phyloP scores from a whole-genome alignment of 2,329 filamentous ascomycete species.

The Colletotrichum graminicola region DNA sequence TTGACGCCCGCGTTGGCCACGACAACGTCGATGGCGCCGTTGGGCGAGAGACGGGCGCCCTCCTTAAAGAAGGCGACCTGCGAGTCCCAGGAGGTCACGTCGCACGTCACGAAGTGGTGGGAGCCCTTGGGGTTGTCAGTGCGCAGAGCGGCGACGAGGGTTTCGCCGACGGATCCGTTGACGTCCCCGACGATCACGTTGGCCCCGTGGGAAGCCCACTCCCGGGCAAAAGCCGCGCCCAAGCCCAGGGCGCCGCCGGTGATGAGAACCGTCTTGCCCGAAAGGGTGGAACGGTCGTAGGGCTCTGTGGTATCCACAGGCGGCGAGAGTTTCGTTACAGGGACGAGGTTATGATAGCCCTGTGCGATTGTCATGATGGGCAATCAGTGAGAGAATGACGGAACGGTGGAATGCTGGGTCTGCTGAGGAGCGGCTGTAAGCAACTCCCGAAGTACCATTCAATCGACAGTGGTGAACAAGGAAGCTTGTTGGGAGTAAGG shows the following conservation, averaged over 20 bases:
- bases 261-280: slow-evolving; percentile 70
- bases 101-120: slow-evolving; percentile 66
- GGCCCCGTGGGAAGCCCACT: slow-evolving; percentile 68
- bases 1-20: slow-evolving; percentile 76
- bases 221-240: slow-evolving; percentile 65
- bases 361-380: slow-evolving; percentile 34
- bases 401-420: neutral
- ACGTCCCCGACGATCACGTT: slow-evolving; percentile 75
- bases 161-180: slow-evolving; percentile 64
- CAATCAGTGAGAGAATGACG: neutral
- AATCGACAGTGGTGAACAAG: neutral
- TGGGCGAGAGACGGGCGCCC: slow-evolving; percentile 65
- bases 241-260: slow-evolving; percentile 74
- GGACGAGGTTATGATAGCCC: slow-evolving; percentile 36
- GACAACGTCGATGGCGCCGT: slow-evolving; percentile 70
- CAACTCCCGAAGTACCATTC: neutral
- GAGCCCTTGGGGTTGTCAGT: slow-evolving; percentile 52
- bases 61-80: slow-evolving; percentile 74
- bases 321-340: slow-evolving; percentile 49
- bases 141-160: slow-evolving; percentile 66
- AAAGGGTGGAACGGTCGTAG: slow-evolving; percentile 60
- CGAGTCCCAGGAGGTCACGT: slow-evolving; percentile 74
- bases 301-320: slow-evolving; percentile 60
- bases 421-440: neutral
- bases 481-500: neutral